Evolutionary conservation across 768 basidiomycete species (phyloP), one percentile per base, ranked within the genome.

Genomic region (Panaeolus papilionaceus): DNA sequence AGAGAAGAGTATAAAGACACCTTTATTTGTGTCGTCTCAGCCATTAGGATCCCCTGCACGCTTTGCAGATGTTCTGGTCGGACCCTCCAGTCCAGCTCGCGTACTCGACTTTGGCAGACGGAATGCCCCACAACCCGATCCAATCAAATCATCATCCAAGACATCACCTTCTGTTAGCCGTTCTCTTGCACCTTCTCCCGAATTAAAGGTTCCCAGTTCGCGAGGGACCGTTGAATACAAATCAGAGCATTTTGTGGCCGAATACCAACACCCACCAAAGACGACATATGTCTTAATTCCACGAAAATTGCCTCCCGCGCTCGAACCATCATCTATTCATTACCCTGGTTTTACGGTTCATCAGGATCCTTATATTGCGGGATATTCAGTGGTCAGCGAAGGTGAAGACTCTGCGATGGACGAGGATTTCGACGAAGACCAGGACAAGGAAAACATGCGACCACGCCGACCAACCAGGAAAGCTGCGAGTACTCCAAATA

Each of bases 281-380:
- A 49, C 66, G 23, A 71, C 73, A 26, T 71, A 72, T 49, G 73
- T 75, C 20, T 70, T 74, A 62, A 71, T 75, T 64, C 79, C 75
- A 44, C 84, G 80, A 66, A 79, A 79, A 64, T 77, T 81, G 20
- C 83, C 81, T 26, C 80, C 82, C 37, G 79, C 77, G 18, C 73
- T 79, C 37, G 83, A 89, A 72, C 84, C 83, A 1, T 81, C 84
- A 54, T 90, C 89, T 16, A 80, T 84, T 44, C 90, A 91, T 71
- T 90, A 89, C 74, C 91, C 91, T 12, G 90, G 90, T 16, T 92
- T 92, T 71, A 76, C 79, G 44, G 83, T 91, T 51, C 83, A 84
- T 71, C 84, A 79, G 71, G 90, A 91, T 70, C 71, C 80, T n/a
- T 74, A 79, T 62, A 66, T 75, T 44, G 54, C 75, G n/a, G 65